Evolutionary conservation across 1,284 basidiomycete species (phyloP), one percentile per base, ranked within the genome.

Genomic region (Austropuccinia psidii): DNA sequence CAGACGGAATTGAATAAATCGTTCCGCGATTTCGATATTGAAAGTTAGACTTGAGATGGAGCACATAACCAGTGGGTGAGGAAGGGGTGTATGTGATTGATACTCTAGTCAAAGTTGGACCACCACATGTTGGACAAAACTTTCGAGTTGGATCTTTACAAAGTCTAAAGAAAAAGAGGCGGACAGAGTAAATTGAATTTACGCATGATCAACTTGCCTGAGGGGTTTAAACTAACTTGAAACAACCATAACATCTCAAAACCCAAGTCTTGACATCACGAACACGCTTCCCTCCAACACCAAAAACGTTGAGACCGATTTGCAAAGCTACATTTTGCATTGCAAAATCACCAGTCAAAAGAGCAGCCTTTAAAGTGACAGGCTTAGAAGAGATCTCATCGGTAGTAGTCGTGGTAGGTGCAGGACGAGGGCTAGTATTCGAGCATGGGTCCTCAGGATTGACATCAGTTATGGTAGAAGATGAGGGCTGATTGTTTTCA

Each of bases 321-420:
- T 97, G 94, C 67, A 99, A 83, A 74, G 97, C 82, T 15, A 98
- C 93, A 79, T 99, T 99, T 83, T 99, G 96, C 87, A 99, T 96
- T 17, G 96, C 96, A 82, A 93, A 98, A 85, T 99, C 96, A 45
- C 91, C 91, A 1, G 96, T 98, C 90, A 98, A 93, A 80, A 93
- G 94, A 19, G 91, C 93, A 1, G 87, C 87, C 72, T 83, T 83
- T 69, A 78, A 77, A 37, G 90, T 83, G 21, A 75, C 76, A 66
- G 74, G 76, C 60, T 57, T 73, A 15, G 74, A 76, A 47, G 76
- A 73, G 74, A 70, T 69, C 33, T 76, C 76, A 73, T 11, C 81
- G 77, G 73, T 85, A 83, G 58, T 83, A 76, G 61, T 64, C 82
- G 62, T 83, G 81, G 76, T 80, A 80, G 27, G 75, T 11, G 62